Base-by-base conservation (phyloP, 1,284 basidiomycete genomes). In the Cerioporus squamosus region DNA sequence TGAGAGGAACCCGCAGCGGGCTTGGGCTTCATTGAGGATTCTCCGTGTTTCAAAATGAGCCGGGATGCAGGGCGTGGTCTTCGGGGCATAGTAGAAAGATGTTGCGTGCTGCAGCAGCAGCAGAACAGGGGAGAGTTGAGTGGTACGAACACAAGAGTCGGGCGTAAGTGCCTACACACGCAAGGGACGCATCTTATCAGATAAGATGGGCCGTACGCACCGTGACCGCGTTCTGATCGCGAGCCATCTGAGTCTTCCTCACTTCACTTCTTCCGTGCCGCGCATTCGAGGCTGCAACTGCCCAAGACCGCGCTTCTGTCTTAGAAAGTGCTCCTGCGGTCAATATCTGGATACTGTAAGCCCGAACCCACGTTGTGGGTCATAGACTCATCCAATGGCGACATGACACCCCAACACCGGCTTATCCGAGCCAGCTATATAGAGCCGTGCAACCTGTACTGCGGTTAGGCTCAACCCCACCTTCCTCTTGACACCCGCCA, bases 11-110 rank as follows among this genome's bases (percentile, higher is more conserved):
- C 33, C 24, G 24, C 26, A 18, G 39, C 24, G 7, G 24, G 3
- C 20, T 46, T 59, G 26, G 39, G 18, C 43, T 40, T 43, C 18
- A 7, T 12, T 12, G 38, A 8, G 15, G 42, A 20, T 26, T 43
- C 18, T 2, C 46, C 53, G 43, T 44, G 43, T n/a, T 45, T 46
- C 2, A 68, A 67, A 1, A 60, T 62, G n/a, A 49, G 59, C 46
- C 70, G 60, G 18, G 66, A 63, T 12, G 61, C 62, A n/a, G 71
- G 70, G 31, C 71, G 71, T 43, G 72, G 66, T 56, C 72, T 63
- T 38, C 72, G 68, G 63, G 71, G 68, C 72, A 74, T 73, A 22
- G 29, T 36, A 47, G 3, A 38, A 22, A 26, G 18, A 36, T 49
- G 29, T 29, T 29, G 10, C 29, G 29, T n/a, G n/a, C 39, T 24